Evolutionary conservation across 768 basidiomycete genomes (phyloP).

Genomic region (Russula earlei): DNA sequence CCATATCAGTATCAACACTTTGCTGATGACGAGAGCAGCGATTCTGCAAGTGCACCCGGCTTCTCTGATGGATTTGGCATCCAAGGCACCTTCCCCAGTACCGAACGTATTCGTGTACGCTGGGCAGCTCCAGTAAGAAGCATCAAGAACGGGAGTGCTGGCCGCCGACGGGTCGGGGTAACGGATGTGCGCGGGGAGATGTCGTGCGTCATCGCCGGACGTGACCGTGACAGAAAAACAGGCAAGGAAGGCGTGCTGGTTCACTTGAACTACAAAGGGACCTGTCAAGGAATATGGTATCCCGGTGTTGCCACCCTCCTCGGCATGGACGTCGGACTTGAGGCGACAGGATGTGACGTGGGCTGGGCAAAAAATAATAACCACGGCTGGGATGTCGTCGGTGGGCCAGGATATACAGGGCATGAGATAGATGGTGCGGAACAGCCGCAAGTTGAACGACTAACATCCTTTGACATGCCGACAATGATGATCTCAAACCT

Average conservation of each 20-base stretch:
- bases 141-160: constrained; percentile 47
- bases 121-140: constrained; percentile 44
- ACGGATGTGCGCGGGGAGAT: constrained; percentile 60
- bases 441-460: constrained; percentile 11
- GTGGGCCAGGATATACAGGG: constrained; percentile 62
- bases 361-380: constrained; percentile 49
- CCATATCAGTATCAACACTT: constrained; percentile 57
- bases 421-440: constrained; percentile 45
- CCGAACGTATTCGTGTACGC: constrained; percentile 64
- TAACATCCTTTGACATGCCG: constrained; percentile 34
- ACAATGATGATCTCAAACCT: constrained; percentile 10
- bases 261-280: constrained; percentile 60
- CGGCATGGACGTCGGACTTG: constrained; percentile 66
- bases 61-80: constrained; percentile 55
- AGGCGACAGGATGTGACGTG: constrained; percentile 59
- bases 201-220: constrained; percentile 48
- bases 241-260: constrained; percentile 42
- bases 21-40: constrained; percentile 77
- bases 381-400: constrained; percentile 50
- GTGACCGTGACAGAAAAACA: constrained; percentile 33
- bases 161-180: constrained; percentile 60
- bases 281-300: constrained; percentile 72
- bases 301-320: constrained; percentile 76
- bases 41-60: constrained; percentile 47
- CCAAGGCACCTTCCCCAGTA: constrained; percentile 70